phyloP scores from a whole-genome alignment of 805 yeast genomes.

The Jamesozyma gamospora region DNA sequence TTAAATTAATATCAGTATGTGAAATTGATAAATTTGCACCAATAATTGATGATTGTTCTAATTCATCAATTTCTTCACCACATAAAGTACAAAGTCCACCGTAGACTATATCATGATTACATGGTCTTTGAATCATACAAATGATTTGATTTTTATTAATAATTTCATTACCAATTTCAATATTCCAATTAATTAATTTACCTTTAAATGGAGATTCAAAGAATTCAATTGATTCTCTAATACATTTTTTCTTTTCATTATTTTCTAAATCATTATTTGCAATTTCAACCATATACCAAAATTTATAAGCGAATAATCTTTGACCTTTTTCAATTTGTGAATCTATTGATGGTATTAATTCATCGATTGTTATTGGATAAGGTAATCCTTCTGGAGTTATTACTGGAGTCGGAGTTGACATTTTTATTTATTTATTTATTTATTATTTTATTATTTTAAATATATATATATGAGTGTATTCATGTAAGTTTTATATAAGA shows the following conservation, averaged over 20 bases:
- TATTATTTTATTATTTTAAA: no score
- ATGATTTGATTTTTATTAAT: conserved; percentile 37
- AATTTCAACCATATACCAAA: conserved; percentile 35
- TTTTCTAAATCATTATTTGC: conserved; percentile 7
- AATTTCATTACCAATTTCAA: conserved; percentile 53
- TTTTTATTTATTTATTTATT: no score
- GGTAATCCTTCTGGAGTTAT: conserved; percentile 26
- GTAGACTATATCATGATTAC: conserved; percentile 86
- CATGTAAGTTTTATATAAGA: no score
- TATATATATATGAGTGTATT: no score
- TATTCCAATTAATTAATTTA: conserved; percentile 38
- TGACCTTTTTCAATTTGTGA: conserved; percentile 31
- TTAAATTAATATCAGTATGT: conserved; percentile 76
- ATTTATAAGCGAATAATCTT: conserved; percentile 34
- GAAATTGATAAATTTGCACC: conserved; percentile 51
- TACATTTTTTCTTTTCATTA: conserved; percentile 28
- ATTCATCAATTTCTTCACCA: conserved; percentile 67
- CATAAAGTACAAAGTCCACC: conserved; percentile 93
- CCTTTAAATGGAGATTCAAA: conserved; percentile 85
- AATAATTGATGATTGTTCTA: conserved; percentile 56
- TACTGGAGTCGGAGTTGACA: conserved; percentile 23
- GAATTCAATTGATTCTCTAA: conserved; percentile 55
- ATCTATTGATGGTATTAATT: conserved; percentile 27
- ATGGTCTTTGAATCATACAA: conserved; percentile 61
- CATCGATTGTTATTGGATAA: conserved; percentile 32